Conservation (phyloP, 2,329 filamentous ascomycete species). For the Calonectria honghensis region DNA sequence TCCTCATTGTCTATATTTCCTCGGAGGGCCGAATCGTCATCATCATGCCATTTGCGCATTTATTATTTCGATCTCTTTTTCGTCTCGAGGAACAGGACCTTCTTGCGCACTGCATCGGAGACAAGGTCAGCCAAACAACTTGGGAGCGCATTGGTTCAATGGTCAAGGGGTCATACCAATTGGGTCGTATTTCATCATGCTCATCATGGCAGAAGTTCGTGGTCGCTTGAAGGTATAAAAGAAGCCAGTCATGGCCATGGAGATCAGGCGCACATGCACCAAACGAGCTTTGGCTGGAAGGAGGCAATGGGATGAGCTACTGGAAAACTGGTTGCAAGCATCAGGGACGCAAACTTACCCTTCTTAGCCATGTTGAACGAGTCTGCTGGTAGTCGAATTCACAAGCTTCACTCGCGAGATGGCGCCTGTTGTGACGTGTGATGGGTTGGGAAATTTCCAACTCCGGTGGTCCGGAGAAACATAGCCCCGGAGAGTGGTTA, state of each 20-base stretch:
- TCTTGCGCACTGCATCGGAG: constrained; percentile 83
- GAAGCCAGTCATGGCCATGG: constrained; percentile 99
- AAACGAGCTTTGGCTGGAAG: constrained; percentile 89
- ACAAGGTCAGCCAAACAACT: constrained; percentile 22
- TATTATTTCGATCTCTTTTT: constrained; percentile 81
- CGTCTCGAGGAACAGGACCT: constrained; percentile 95
- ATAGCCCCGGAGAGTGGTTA: constrained; percentile 42
- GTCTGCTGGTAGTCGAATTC: constrained; percentile 33
- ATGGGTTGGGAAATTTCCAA: constrained; percentile 52
- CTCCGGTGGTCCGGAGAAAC: constrained; percentile 48
- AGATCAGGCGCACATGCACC: constrained; percentile 93
- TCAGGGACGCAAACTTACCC: constrained; percentile 39
- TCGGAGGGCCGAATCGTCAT: constrained; percentile 45
- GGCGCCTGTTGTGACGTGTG: constrained; percentile 39
- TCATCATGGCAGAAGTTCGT: constrained; percentile 87
- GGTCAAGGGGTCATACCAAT: constrained; percentile 77
- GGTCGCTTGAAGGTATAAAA: constrained; percentile 94
- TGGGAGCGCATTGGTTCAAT: not conserved
- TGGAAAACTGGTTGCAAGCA: not conserved
- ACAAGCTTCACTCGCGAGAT: constrained; percentile 43
- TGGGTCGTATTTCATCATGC: constrained; percentile 99
- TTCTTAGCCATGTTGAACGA: constrained; percentile 55
- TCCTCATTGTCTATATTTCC: constrained; percentile 26
- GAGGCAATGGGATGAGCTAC: constrained; percentile 39
- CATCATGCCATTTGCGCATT: constrained; percentile 29